These are phyloP conservation scores for Candida wancherniae DNA, from an alignment of 805 yeast genomes.

Conservation along the genomic window DNA sequence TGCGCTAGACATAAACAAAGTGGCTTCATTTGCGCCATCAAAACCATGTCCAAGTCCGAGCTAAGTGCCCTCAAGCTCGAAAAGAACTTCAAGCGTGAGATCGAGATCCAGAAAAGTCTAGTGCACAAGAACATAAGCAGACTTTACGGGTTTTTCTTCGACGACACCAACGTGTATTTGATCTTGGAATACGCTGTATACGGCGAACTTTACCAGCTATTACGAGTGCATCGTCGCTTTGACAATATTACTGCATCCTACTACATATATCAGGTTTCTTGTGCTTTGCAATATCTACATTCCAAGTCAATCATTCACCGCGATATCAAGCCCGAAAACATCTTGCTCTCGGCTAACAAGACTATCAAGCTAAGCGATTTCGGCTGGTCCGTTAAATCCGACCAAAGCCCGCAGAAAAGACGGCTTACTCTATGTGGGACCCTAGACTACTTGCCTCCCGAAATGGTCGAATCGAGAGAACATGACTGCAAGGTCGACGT, in stretches of 20 bases:
- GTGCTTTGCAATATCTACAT: constrained; percentile 75
- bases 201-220: constrained; percentile 79
- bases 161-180: constrained; percentile 71
- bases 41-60: constrained; percentile 85
- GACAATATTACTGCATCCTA: constrained; percentile 69
- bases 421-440: constrained; percentile 87
- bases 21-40: constrained; percentile 83
- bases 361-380: constrained; percentile 84
- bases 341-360: constrained; percentile 70
- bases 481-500: constrained; percentile 79
- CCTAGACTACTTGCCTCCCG: constrained; percentile 91
- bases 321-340: constrained; percentile 92
- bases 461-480: constrained; percentile 78
- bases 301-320: constrained; percentile 79
- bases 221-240: constrained; percentile 65
- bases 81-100: constrained; percentile 82
- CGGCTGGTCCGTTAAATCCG: constrained; percentile 82
- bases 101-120: constrained; percentile 80
- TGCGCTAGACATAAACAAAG: constrained; percentile 73
- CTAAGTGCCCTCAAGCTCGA: constrained; percentile 71
- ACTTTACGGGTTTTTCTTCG: constrained; percentile 82
- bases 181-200: constrained; percentile 78
- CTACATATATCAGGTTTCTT: constrained; percentile 78
- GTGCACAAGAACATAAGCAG: constrained; percentile 78
- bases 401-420: constrained; percentile 10